Base-by-base conservation (phyloP, 495 filamentous ascomycete species). In the Viridothelium virens region DNA sequence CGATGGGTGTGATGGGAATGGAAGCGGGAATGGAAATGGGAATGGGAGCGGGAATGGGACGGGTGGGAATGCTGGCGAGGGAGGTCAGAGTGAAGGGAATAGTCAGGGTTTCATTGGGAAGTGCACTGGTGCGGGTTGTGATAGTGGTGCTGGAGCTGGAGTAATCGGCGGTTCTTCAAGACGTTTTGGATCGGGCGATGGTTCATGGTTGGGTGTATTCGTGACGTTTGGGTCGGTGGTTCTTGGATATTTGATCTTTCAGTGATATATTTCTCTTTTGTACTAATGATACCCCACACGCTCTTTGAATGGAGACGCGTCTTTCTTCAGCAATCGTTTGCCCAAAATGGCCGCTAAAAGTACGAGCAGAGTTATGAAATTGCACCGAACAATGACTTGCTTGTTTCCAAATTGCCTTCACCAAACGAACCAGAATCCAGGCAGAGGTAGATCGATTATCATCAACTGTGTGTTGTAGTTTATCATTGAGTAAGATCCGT, bases 1-100 rank as follows among this genome's bases (percentile, higher is more conserved):
- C 2, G 53, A 59, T 36, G 53, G 53, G 53, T 59, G 53, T 59
- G 53, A 59, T 36, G 53, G 53, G 4, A 59, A 59, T 36, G 53
- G 53, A 59, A 14, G 18, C 3, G 6, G 11, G 25, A 59, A 59
- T 36, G 53, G 53, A 14, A 34, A 59, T 59, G n/a, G 25, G 14
- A 59, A 59, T 36, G 53, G 53, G 31, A 59, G 53, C 53, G 33
- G 25, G 14, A 59, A 59, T 36, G 53, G 53, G 31, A 59, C 25
- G 25, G 33, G 25, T 59, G n/a, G 25, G 14, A 59, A 59, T 2
- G 53, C 25, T 6, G 36, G 53, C 53, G 33, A 18, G 18, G 53
- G 53, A 36, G 36, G 53, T 59, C 53, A 59, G 14, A 7, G 31
- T 33, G 53, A 31, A 59, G 53, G 53, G 5, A 59, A 14, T 36